Base-by-base conservation (phyloP, 345 rosid genomes). In the Dipteronia dyeriana region DNA sequence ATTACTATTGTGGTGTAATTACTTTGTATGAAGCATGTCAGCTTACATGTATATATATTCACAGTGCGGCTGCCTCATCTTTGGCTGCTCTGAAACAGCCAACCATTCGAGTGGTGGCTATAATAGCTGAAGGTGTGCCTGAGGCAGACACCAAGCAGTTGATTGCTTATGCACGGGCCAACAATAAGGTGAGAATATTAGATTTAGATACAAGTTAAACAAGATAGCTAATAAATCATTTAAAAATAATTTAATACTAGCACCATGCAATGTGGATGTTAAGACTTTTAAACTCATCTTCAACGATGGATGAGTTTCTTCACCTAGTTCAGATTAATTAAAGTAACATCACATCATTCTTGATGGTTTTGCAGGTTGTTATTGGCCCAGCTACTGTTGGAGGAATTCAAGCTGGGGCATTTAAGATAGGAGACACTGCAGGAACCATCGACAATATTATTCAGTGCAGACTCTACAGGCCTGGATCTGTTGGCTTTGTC, bases 361-460 rank as follows among this genome's bases (percentile, higher is more conserved):
- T 71, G 74, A 68, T 82, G 77, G 49, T 80, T 23, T 61, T 82
- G 66, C 84, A 95, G 99, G 99, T 95, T 90, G 94, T 95, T 78
- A 91, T 95, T 72, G 99, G 99, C 74, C 99, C 99, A 22, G 99
- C 99, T 77, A 93, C 99, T 17, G 99, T 95, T 68, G 99, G 99
- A 84, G 99, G 99, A 75, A 81, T 93, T 81, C 98, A 93, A 88
- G 99, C 95, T 80, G 99, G 99, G 78, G 98, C 99, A 71, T 93
- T 95, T 85, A 95, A 93, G 86, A 95, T 95, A 43, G 99, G 99
- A 64, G 99, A 95, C 86, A 95, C 99, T 85, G 98, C 99, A 51
- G 99, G 99, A 84, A 95, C 99, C 74, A 89, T 93, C 67, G 99
- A 93, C 77, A 95, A 95, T 81, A 92, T 93, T 67, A 88, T 93